Base-by-base conservation (phyloP, 495 filamentous ascomycete genomes). In the Cudoniella acicularis region DNA sequence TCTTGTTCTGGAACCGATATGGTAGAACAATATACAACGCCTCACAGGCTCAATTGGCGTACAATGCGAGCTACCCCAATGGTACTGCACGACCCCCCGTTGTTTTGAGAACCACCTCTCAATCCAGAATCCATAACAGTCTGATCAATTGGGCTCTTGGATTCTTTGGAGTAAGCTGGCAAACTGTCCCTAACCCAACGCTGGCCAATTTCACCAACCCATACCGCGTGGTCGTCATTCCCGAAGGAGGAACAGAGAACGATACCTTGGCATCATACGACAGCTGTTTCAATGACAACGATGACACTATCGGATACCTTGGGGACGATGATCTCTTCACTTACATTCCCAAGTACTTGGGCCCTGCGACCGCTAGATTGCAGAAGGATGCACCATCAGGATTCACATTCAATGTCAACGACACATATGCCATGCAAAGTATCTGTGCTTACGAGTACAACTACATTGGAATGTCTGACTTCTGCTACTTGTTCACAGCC, bases 1-100 rank as follows among this genome's bases (percentile, higher is more conserved):
- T 77, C 0, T 52, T 65, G 16, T 77, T 81, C 60, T 82, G 80
- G 81, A 77, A 74, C 52, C 63, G 73, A n/a, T 84, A 84, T 52
- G 80, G 80, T 2, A 71, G 80, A 24, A 67, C 72, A 9, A 60
- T 83, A 17, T 82, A 77, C 60, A 76, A 75, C 25, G 77, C 80
- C 9, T 64, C 68, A 2, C 30, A 62, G 17, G 75, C 71, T 10
- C 68, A 77, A 26, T 60, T 75, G 0, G 54, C 65, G 2, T 84
- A 78, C 68, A 72, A 79, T 56, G 59, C 69, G 9, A 72, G 68
- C 24, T 78, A 68, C 60, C 63, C 71, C 0, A 80, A 82, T 65
- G 77, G 74, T 6, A 79, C 76, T 10, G 60, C 67, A 2, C 67
- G 76, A 3, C 64, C 72, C 0, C 80, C 75, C 54, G 76, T 78